Evolutionary conservation across 345 rosid species (phyloP), one percentile per base, ranked within the genome.

Genomic region (Boechera retrofracta): DNA sequence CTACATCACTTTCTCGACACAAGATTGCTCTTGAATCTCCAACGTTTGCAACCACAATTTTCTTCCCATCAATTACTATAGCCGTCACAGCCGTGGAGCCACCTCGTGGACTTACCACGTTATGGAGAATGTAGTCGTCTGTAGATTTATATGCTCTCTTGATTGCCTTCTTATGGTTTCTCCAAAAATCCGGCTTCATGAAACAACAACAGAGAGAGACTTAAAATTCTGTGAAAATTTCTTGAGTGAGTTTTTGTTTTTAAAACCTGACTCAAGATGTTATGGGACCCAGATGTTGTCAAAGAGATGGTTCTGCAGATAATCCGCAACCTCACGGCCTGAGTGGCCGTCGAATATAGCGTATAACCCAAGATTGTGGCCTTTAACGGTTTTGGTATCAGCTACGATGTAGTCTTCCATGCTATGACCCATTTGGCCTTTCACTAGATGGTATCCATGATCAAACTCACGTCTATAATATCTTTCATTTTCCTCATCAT

Each of bases 261-360:
- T 33, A 12, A 16, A 79, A 84, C 86, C 85, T 86, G 75, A 31
- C 45, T 81, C 69, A 86, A 66, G 10, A 82, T 85, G 77, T 16
- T 16, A 16, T 16, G 16, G 16, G 16, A 16, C 16, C 16, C 16
- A 66, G 10, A 82, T 85, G 77, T 78, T 87, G 41, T 83, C 77
- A 31, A 85, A 86, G 1, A 85, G 84, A 79, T 85, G 84, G 21
- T 45, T 70, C 8, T 82, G 86, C 74, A 86, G 58, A 79, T 85
- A 88, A 29, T 77, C 73, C 0, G 89, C 88, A 42, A 84, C 91
- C 58, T 79, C 64, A 39, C 64, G 63, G 41, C 91, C 86, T 5
- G 82, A 84, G 59, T 86, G 91, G 7, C 89, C 88, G 26, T 88
- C 83, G 33, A 86, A 88, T 44, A 88, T 87, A 5, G 89, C 91